These are phyloP conservation scores for Pogostemon cablin DNA, from an alignment of 257 asterid species.

Conservation along the genomic window DNA sequence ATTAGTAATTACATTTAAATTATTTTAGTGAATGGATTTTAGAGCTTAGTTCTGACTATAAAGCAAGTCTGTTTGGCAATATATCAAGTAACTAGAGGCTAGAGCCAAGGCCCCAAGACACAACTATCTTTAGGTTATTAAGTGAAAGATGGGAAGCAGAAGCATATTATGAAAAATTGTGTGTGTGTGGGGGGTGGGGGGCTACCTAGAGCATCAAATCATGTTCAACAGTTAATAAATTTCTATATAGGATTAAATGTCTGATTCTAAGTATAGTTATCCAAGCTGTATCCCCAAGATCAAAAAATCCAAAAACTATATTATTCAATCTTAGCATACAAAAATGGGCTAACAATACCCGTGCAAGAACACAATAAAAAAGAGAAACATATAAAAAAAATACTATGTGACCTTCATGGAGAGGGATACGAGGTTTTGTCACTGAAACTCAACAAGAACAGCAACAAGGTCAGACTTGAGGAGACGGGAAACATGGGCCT, in stretches of 20 bases:
- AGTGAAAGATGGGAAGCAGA: not conserved
- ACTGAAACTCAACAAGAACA: slow-evolving; percentile 89
- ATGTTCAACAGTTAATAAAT: no score
- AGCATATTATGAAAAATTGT: not conserved
- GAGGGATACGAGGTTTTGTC: slow-evolving; percentile 78
- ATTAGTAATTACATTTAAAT: no score
- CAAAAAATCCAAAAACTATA: not conserved
- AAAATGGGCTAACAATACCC: not conserved
- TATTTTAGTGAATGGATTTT: no score
- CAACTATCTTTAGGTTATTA: no score
- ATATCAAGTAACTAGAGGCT: no score
- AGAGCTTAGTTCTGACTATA: no score
- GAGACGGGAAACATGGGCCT: slow-evolving; percentile 76
- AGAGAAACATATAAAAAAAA: not conserved
- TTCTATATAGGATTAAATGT: no score
- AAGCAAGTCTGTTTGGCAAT: no score
- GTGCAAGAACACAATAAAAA: not conserved
- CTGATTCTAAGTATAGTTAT: not conserved
- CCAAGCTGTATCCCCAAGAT: not conserved
- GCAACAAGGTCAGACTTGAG: slow-evolving; percentile 89
- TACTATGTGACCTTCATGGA: slow-evolving; percentile 59
- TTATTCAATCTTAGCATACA: not conserved
- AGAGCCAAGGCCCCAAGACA: no score
- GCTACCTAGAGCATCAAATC: no score
- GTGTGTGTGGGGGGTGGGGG: no score